Percentiles rank a stretch among this genome's conserved stretches.
phyloP scores from a whole-genome alignment of 1,284 basidiomycete genomes.

The Neolentinus lepideus region DNA sequence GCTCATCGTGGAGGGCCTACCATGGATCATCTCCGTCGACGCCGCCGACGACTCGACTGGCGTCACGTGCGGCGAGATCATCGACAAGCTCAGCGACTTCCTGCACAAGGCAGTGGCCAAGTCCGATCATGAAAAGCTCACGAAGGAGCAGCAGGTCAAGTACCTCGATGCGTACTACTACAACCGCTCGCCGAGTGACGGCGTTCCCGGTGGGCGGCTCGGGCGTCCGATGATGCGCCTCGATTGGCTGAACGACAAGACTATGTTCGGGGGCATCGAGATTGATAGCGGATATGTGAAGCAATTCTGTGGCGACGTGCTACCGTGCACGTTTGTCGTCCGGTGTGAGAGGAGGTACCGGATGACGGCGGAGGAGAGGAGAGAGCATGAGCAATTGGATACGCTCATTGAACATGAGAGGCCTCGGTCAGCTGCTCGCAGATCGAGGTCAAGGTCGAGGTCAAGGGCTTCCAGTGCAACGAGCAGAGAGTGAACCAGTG shows the following conservation, averaged over 20 bases:
- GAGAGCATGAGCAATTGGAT: constrained; percentile 28
- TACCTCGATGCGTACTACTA: constrained; percentile 47
- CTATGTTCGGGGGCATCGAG: constrained; percentile 55
- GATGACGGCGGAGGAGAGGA: constrained; percentile 41
- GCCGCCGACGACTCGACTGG: constrained; percentile 44
- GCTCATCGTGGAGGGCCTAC: constrained; percentile 43
- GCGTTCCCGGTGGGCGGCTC: constrained; percentile 60
- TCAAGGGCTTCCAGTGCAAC: not conserved
- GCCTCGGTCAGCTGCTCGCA: not conserved
- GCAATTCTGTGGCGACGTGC: constrained; percentile 34
- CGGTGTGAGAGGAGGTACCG: constrained; percentile 40
- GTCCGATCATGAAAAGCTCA: constrained; percentile 40
- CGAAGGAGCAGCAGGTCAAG: constrained; percentile 24
- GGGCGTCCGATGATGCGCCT: constrained; percentile 51
- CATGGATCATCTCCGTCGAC: constrained; percentile 52
- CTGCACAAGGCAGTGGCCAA: constrained; percentile 43
- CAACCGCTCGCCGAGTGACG: constrained; percentile 54
- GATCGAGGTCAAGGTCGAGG: not conserved
- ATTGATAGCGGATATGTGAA: constrained; percentile 34
- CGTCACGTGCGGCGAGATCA: constrained; percentile 67
- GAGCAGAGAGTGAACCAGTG: not conserved
- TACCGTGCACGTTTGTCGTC: constrained; percentile 57
- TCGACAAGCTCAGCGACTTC: constrained; percentile 46
- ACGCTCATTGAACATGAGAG: constrained; percentile 2
- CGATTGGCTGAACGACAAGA: constrained; percentile 52